Evolutionary conservation across 768 basidiomycete species (phyloP).

Genomic region (Daedaleopsis nitida): DNA sequence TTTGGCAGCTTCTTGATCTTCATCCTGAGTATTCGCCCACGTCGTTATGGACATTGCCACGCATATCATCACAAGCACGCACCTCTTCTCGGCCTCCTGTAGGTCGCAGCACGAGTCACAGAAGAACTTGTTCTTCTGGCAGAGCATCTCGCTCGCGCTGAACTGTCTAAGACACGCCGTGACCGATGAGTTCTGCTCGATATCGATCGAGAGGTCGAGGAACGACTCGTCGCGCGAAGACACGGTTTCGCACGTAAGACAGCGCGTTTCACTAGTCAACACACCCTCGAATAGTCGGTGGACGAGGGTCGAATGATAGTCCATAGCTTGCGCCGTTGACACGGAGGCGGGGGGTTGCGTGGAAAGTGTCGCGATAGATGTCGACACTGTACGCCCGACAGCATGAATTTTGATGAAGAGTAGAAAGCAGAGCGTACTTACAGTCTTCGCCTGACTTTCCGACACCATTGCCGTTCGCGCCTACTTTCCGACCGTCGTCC

Average conservation of each 20-base stretch:
- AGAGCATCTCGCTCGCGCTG: constrained; percentile 97
- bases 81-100: constrained; percentile 98
- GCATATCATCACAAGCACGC: constrained; percentile 26
- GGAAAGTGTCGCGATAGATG: constrained; percentile 58
- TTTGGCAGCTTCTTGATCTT: constrained; percentile 98
- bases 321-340: constrained; percentile 36
- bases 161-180: constrained; percentile 96
- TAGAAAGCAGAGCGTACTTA: constrained; percentile 42
- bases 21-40: constrained; percentile 72
- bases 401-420: constrained; percentile 1
- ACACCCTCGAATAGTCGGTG: constrained; percentile 93
- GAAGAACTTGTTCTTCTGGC: constrained; percentile 97
- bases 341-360: constrained; percentile 47
- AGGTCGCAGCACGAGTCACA: constrained; percentile 96
- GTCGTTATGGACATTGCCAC: background rate
- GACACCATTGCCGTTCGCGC: constrained; percentile 5
- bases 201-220: constrained; percentile 98
- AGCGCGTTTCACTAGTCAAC: constrained; percentile 95
- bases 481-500: constrained; percentile 46
- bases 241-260: constrained; percentile 97
- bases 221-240: constrained; percentile 91
- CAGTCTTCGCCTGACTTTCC: constrained; percentile 54
- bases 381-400: constrained; percentile 50
- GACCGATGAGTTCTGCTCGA: constrained; percentile 96
- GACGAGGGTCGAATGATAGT: constrained; percentile 64